Conservation (phyloP, 495 filamentous ascomycete species). For the Penicillium paxilli region DNA sequence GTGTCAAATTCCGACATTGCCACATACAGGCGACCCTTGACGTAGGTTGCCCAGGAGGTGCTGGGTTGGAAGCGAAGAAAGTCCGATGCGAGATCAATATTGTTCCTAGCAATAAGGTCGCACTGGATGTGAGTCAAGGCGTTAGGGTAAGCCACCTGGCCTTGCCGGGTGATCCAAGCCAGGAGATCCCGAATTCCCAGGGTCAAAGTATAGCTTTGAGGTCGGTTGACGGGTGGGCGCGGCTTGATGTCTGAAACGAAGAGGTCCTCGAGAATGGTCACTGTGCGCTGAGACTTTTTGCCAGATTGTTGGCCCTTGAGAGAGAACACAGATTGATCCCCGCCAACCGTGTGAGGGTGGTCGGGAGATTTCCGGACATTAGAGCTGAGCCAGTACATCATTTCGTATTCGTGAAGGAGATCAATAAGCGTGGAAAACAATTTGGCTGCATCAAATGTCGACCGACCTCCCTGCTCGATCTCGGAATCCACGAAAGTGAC, state of each 20-base stretch:
- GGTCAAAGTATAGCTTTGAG: slow-evolving; percentile 50
- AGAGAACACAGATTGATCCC: slow-evolving; percentile 27
- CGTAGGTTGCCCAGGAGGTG: slow-evolving; percentile 76
- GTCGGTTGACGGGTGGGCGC: slow-evolving; percentile 36
- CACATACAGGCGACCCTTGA: slow-evolving; percentile 79
- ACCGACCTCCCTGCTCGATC: slow-evolving; percentile 64
- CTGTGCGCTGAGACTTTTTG: slow-evolving; percentile 27
- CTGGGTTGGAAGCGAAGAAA: slow-evolving; percentile 67
- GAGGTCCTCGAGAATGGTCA: slow-evolving; percentile 50
- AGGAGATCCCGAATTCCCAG: slow-evolving; percentile 50
- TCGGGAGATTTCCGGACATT: slow-evolving; percentile 43
- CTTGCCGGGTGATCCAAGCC: slow-evolving; percentile 48
- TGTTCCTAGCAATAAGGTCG: slow-evolving; percentile 65
- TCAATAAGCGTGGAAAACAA: slow-evolving; percentile 68
- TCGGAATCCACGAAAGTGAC: slow-evolving; percentile 81
- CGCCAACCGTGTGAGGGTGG: slow-evolving; percentile 5
- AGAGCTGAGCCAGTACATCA: slow-evolving; percentile 78
- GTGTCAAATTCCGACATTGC: slow-evolving; percentile 67
- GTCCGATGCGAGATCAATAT: slow-evolving; percentile 73
- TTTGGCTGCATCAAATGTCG: slow-evolving; percentile 63
- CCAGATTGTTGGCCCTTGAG: slow-evolving; percentile 27
- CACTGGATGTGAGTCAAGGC: slow-evolving; percentile 64
- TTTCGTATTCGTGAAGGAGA: slow-evolving; percentile 69
- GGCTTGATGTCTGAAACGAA: slow-evolving; percentile 51
- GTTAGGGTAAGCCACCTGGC: slow-evolving; percentile 44